A percentile compares a stretch with the other conserved stretches of the same genome.
Conservation (phyloP, 139 green algal genomes). For the Coccomyxa sp. region DNA sequence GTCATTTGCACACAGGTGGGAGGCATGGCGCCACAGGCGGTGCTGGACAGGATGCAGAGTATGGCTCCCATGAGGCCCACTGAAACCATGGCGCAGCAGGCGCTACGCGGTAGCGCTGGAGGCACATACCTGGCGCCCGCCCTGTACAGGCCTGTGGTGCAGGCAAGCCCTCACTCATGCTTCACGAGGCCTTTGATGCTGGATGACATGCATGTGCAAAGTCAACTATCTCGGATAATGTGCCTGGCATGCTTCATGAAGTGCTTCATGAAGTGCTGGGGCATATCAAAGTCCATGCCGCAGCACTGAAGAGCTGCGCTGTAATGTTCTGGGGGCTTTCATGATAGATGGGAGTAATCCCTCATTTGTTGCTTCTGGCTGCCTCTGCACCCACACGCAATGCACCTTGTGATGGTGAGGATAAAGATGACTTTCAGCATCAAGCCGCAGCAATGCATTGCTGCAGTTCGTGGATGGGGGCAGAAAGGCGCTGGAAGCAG, state of each 20-base stretch:
- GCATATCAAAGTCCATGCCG: no score
- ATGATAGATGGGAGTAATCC: no score
- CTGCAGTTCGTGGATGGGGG: conserved; percentile 33
- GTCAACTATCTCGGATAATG: no score
- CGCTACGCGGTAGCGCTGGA: conserved; percentile 21
- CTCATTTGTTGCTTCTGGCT: no score
- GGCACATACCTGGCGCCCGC: conserved; percentile 29
- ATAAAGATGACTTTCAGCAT: conserved; percentile 1
- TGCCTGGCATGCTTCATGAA: no score
- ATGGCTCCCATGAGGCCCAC: neutral
- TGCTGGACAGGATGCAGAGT: neutral
- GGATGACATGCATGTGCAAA: no score
- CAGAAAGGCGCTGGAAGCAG: conserved; percentile 10
- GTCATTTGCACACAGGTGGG: neutral
- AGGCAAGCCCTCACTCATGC: neutral
- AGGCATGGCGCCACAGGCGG: neutral
- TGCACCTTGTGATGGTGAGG: no score
- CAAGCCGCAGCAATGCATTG: neutral
- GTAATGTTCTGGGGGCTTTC: no score
- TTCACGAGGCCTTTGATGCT: neutral
- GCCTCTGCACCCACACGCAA: no score
- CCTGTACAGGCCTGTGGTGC: conserved; percentile 39
- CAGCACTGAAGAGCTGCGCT: no score
- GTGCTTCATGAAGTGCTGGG: no score
- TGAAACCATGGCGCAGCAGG: conserved; percentile 4